Evolutionary conservation across 2,329 filamentous ascomycete species (phyloP), one percentile per base, ranked within the genome.

Genomic region (Monosporascus sp.): DNA sequence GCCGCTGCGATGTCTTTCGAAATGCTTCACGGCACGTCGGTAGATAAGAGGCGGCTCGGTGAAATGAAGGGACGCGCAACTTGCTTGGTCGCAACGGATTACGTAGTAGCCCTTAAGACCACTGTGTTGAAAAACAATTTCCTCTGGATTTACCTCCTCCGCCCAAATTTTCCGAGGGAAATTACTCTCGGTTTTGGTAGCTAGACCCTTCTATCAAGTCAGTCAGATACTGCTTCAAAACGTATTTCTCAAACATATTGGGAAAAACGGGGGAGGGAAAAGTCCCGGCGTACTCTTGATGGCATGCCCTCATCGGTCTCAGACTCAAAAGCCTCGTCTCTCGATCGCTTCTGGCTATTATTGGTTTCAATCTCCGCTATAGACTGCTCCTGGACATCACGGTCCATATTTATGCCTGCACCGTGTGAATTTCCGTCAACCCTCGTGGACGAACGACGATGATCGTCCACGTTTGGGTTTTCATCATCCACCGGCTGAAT

Each of bases 11-110:
- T 66, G 65, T 35, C 51, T 60, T 47, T 61, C 58, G 44, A 68
- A 67, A 50, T 68, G 65, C 50, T 61, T 63, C 45, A 66, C 51
- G 5, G 65, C 65, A 47, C 65, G 56, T 35, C 64, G 63, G 39
- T 66, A 60, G 3, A 54, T 52, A 38, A 68, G 57, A 51, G 65
- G 65, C n/a, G 60, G 55, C 15, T 61, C 53, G 4, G 60, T 62
- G 51, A 66, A 63, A 41, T 59, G 58, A 11, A 60, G 57, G 1
- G 53, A 37, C 41, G 41, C 47, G 47, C 62, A 64, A 14, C 58
- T 53, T 18, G 59, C 55, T 11, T 54, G 52, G 27, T 58, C 51
- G 47, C 65, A 68, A 47, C 65, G 62, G 48, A 68, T 59, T 25
- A 68, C 61, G 41, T 62, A 68, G 20, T 57, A 60, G 2, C 65